Percentiles rank a stretch among this genome's conserved stretches.
Evolutionary conservation across 2,329 filamentous ascomycete species (phyloP).

Genomic region (Xylaria sp.): DNA sequence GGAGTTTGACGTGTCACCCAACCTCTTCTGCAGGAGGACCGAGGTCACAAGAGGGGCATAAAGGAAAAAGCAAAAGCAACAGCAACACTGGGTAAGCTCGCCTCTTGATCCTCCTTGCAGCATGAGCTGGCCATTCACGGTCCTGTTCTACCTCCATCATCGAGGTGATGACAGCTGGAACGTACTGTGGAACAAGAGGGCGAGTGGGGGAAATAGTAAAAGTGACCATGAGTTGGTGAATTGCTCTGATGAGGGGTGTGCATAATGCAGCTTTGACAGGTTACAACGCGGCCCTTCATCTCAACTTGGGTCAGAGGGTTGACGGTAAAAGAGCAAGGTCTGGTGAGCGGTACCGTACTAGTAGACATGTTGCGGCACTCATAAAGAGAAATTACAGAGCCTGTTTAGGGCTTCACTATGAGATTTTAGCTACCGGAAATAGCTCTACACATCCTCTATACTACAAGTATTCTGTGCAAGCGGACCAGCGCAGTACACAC

Average conservation of each 20-base stretch:
- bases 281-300: constrained; percentile 31
- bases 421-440: neutral
- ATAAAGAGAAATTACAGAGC: constrained; percentile 23
- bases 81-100: constrained; percentile 14
- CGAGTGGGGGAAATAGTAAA: constrained; percentile 16
- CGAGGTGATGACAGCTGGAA: constrained; percentile 15
- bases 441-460: neutral
- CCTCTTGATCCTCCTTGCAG: constrained; percentile 32
- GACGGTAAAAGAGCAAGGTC: constrained; percentile 9
- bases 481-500: neutral
- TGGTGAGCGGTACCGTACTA: constrained; percentile 6
- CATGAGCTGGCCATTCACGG: constrained; percentile 24
- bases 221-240: constrained; percentile 31
- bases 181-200: constrained; percentile 17
- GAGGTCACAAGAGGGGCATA: constrained; percentile 15
- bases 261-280: constrained; percentile 42
- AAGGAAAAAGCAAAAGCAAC: constrained; percentile 15
- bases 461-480: neutral
- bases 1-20: constrained; percentile 33
- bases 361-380: neutral
- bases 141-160: constrained; percentile 12
- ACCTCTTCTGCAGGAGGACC: constrained; percentile 11
- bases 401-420: constrained; percentile 15
- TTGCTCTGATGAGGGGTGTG: constrained; percentile 40
- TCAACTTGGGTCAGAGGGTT: constrained; percentile 22